These are phyloP conservation scores for Nitzschia palea DNA, from an alignment of 108 stramenopile genomes.

Conservation along the genomic window DNA sequence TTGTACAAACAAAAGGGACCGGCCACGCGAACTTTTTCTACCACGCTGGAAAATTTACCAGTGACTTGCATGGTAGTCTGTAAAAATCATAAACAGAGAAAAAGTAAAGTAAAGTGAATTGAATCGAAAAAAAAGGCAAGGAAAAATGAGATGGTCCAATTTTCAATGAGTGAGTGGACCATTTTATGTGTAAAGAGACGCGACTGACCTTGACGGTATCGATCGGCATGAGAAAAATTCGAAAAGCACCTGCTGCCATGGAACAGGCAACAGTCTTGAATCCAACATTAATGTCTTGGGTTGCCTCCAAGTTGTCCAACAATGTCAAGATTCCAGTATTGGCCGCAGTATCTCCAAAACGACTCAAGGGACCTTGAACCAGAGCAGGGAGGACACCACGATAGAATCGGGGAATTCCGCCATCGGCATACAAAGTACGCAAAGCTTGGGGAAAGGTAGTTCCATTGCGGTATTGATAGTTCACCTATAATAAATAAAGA, in stretches of 20 bases:
- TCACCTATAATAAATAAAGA: slow-evolving; percentile 52
- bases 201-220: slow-evolving; percentile 70
- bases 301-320: slow-evolving; percentile 79
- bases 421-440: slow-evolving; percentile 92
- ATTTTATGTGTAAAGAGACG: too few relatives aligned
- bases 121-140: neutral
- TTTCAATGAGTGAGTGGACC: too few relatives aligned
- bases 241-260: slow-evolving; percentile 86
- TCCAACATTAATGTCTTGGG: slow-evolving; percentile 82
- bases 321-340: slow-evolving; percentile 93
- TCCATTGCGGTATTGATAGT: slow-evolving; percentile 99
- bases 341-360: slow-evolving; percentile 98
- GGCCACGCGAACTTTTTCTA: slow-evolving; percentile 80
- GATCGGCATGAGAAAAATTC: slow-evolving; percentile 95
- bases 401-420: slow-evolving; percentile 96
- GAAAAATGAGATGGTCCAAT: too few relatives aligned
- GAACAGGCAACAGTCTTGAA: slow-evolving; percentile 89
- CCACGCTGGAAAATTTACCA: slow-evolving; percentile 89
- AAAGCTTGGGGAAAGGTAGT: slow-evolving; percentile 88
- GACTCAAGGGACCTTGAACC: slow-evolving; percentile 88
- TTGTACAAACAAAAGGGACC: slow-evolving; percentile 92
- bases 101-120: neutral
- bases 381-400: slow-evolving; percentile 91
- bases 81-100: too few relatives aligned
- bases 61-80: slow-evolving; percentile 95